Evolutionary conservation across 306 rosid species (phyloP), one percentile per base, ranked within the genome.

Genomic region (Cucumis melo): DNA sequence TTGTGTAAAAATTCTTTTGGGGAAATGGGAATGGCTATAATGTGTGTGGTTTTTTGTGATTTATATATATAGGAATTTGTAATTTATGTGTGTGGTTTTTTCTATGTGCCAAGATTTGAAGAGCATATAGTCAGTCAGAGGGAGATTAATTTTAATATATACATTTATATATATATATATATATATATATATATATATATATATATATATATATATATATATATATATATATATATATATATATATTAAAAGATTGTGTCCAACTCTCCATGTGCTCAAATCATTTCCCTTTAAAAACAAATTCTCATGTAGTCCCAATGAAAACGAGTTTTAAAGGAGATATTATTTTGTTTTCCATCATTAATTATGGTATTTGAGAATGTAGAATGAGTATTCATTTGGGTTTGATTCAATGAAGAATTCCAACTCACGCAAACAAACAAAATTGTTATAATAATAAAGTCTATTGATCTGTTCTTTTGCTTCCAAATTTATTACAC

Each of bases 11-110:
- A 15, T 82, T 61, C 80, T 82, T 21, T 6, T 20, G 87, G 89
- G 92, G 92, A 90, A 90, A 65, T 87, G 96, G 48, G 96, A 39
- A 88, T 80, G 65, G 92, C 82, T 84, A 89, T 89, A 83, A 92
- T 88, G 91, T 76, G 42, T 83, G 81, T 90, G 81, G 87, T 82
- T 83, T 85, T 86, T 83, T 85, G 86, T 78, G 83, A 66, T 44
- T 27, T 73, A 50, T 73, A 67, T 41, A 41, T 13, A 44, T 44
- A 44, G 38, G 50, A 23, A 71, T 71, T 48, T 44, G 41, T 15
- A 27, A 38, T 7, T 36, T 38, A 17, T 32, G 68, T 32, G 36
- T 11, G 17, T 66, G 73, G 50, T 66, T 66, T 78, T 80, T 88
- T 88, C 82, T 74, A 82, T 78, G 75, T 58, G 56, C 81, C 67